Conservation (phyloP, 306 rosid species). For the Prunus armeniaca region DNA sequence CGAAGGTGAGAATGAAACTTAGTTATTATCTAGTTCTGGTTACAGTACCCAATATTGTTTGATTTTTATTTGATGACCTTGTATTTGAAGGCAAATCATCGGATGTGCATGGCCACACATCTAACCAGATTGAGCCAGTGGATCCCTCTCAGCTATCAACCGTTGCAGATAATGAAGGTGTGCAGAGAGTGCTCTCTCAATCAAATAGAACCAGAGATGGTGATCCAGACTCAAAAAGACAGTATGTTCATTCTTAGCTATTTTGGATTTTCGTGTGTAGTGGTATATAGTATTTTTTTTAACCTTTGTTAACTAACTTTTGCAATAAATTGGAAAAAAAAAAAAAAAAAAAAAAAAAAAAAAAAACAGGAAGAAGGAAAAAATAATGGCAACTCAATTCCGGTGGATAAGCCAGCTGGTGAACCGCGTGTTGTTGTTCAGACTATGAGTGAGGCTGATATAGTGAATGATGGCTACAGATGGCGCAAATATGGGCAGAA, state of each 20-base stretch:
- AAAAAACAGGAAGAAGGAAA: conserved; percentile 59
- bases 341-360: neutral
- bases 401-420: conserved; percentile 42
- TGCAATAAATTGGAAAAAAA: no score
- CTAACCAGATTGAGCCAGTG: conserved; percentile 40
- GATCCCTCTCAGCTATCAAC: conserved; percentile 34
- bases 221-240: conserved; percentile 63
- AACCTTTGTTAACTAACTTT: no score
- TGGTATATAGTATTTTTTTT: conserved; percentile 23
- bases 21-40: conserved; percentile 31
- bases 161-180: conserved; percentile 34
- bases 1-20: conserved; percentile 48
- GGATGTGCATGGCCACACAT: conserved; percentile 35
- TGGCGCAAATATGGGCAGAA: conserved; percentile 99
- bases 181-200: conserved; percentile 41
- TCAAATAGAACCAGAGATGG: conserved; percentile 38
- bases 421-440: conserved; percentile 64
- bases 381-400: conserved; percentile 29
- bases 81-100: conserved; percentile 44
- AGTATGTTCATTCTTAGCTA: conserved; percentile 46
- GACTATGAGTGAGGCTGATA: conserved; percentile 73
- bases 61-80: conserved; percentile 32
- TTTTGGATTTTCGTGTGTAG: neutral
- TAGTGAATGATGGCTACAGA: conserved; percentile 81
- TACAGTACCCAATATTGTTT: conserved; percentile 19